Conservation (phyloP, 2,329 filamentous ascomycete species). For the Sarocladiaceae sp. region DNA sequence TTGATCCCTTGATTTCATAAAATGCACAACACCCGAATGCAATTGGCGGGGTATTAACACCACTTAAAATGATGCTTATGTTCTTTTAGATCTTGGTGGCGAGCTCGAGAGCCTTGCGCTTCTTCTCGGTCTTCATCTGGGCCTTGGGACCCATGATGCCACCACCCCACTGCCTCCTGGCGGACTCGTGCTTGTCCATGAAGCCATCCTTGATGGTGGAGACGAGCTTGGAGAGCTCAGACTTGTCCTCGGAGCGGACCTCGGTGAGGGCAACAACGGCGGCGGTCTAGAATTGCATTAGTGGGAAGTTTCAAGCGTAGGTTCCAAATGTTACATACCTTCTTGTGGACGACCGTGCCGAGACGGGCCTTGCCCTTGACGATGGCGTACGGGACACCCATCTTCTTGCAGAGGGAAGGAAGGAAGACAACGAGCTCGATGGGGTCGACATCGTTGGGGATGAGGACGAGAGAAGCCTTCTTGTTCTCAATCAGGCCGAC, state of each 20-base stretch:
- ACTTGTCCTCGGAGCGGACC: conserved; percentile 97
- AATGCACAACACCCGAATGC: conserved; percentile 27
- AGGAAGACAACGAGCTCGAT: conserved; percentile 99
- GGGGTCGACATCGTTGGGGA: conserved; percentile 98
- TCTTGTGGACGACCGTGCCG: conserved; percentile 99
- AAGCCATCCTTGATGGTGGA: conserved; percentile 97
- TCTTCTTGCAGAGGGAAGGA: conserved; percentile 98
- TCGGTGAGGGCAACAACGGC: conserved; percentile 94
- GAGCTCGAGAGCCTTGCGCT: conserved; percentile 86
- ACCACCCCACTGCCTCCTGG: conserved; percentile 94
- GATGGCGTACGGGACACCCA: conserved; percentile 98
- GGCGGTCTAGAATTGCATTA: conserved; percentile 87
- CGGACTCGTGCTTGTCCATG: conserved; percentile 89
- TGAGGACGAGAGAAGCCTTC: conserved; percentile 97
- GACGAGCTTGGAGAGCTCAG: conserved; percentile 93
- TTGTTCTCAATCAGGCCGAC: conserved; percentile 98
- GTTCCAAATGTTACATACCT: conserved; percentile 50
- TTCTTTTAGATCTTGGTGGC: conserved; percentile 90
- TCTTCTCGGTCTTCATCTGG: conserved; percentile 71
- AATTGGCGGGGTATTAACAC: conserved; percentile 9
- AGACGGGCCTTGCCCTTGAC: conserved; percentile 99
- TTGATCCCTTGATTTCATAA: conserved; percentile 25
- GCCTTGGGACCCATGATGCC: conserved; percentile 99
- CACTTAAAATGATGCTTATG: conserved; percentile 1
- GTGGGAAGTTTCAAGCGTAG: not conserved